These are phyloP conservation scores for Phlegmacium glaucopus DNA, from an alignment of 768 basidiomycete species.

Conservation along the genomic window DNA sequence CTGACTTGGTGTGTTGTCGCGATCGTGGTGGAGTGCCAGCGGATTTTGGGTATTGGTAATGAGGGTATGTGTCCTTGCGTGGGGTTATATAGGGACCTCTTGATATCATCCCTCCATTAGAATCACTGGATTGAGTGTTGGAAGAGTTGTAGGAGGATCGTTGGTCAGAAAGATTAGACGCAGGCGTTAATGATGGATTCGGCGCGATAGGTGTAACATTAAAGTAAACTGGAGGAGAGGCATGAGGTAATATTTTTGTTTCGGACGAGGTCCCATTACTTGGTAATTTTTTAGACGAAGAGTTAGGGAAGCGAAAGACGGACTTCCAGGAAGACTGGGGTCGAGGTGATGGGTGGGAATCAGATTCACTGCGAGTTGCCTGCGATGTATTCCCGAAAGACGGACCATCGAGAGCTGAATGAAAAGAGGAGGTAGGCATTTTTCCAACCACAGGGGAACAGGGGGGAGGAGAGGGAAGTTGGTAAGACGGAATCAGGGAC, in stretches of 20 bases:
- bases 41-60: conserved; percentile 32
- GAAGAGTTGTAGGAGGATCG: conserved; percentile 80
- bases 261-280: conserved; percentile 45
- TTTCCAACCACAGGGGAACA: conserved; percentile 10
- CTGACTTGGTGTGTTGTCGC: conserved; percentile 44
- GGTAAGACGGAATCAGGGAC: conserved; percentile 18
- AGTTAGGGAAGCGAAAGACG: conserved; percentile 65
- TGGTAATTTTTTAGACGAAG: conserved; percentile 58
- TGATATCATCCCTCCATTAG: conserved; percentile 37
- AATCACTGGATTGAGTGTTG: conserved; percentile 72
- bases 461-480: conserved; percentile 13
- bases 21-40: conserved; percentile 32
- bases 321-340: conserved; percentile 60
- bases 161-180: conserved; percentile 54
- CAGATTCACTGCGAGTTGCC: conserved; percentile 9
- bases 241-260: conserved; percentile 36
- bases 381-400: conserved; percentile 15
- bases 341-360: conserved; percentile 26
- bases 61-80: conserved; percentile 26
- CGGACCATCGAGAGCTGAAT: conserved; percentile 18
- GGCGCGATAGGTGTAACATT: conserved; percentile 37
- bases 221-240: conserved; percentile 26
- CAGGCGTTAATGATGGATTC: conserved; percentile 50
- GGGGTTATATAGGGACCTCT: conserved; percentile 24
- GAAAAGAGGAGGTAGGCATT: conserved; percentile 24